These are phyloP conservation scores for Pneumocystis sp. DNA, from an alignment of 1,139 yeast genomes.

Conservation along the genomic window DNA sequence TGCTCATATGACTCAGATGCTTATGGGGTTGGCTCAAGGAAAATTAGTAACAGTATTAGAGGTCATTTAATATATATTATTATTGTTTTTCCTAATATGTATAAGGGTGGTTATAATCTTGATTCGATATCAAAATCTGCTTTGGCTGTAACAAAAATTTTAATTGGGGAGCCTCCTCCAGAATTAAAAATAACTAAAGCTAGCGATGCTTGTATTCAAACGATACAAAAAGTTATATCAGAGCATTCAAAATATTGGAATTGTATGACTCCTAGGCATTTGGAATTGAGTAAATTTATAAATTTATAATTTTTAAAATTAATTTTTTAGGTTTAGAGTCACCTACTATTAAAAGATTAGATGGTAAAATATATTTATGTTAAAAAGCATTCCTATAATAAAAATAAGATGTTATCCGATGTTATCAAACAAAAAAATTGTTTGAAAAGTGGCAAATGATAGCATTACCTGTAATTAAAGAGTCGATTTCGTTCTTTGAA, in stretches of 20 bases:
- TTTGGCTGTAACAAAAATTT: slow-evolving; percentile 75
- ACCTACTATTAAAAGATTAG: slow-evolving; percentile 14
- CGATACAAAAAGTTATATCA: slow-evolving; percentile 68
- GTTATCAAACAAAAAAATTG: slow-evolving; percentile 48
- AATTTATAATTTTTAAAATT: background rate
- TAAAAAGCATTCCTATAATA: background rate
- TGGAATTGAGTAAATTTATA: background rate
- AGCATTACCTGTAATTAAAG: slow-evolving; percentile 49
- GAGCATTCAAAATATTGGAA: slow-evolving; percentile 82
- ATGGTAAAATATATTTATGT: slow-evolving; percentile 2
- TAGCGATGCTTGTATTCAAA: slow-evolving; percentile 54
- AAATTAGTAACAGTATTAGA: slow-evolving; percentile 79
- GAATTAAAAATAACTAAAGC: slow-evolving; percentile 47
- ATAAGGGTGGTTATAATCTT: slow-evolving; percentile 73
- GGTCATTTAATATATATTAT: slow-evolving; percentile 11
- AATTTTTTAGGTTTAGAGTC: slow-evolving; percentile 1
- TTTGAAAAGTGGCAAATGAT: slow-evolving; percentile 46
- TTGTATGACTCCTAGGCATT: slow-evolving; percentile 59
- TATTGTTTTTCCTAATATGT: background rate
- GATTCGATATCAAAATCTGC: slow-evolving; percentile 87
- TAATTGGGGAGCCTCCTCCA: slow-evolving; percentile 92
- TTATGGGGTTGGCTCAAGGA: slow-evolving; percentile 77
- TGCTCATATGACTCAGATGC: slow-evolving; percentile 88
- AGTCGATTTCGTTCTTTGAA: slow-evolving; percentile 37
- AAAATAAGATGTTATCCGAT: slow-evolving; percentile 52